Base-by-base conservation (phyloP, 2,329 filamentous ascomycete genomes). In the Thelonectria olida region DNA sequence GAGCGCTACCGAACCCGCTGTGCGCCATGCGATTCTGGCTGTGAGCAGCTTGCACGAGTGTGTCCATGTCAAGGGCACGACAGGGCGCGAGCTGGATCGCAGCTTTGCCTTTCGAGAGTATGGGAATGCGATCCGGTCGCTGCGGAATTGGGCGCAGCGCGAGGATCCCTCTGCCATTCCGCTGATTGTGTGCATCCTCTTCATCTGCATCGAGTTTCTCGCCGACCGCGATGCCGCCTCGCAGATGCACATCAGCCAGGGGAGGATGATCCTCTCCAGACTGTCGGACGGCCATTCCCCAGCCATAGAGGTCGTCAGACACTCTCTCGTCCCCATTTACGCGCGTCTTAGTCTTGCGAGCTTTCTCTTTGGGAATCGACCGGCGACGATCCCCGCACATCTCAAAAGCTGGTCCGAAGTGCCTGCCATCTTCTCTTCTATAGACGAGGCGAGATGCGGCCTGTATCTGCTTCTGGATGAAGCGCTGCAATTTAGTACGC, bases 141-240 rank as follows among this genome's bases (percentile, higher is more conserved):
- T 85, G 23, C 65, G 79, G 36, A 77, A 80, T 22, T 77, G 77
- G 60, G 67, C 74, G 2, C 61, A 67, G 45, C 65, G 73, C 15
- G 64, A 75, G 70, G 68, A 75, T 62, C 15, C 67, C 1, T 67
- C 72, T 7, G 68, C 71, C 1, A 66, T 78, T 0, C 75, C 75
- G 1, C 66, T 85, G 15, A 72, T 84, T 3, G 80, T 80, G 6
- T 85, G 82, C 62, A 69, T 84, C 1, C 72, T 86, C 20, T 84
- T 86, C 62, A 81, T 83, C 22, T 84, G 83, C 65, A 80, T 86
- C 49, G 85, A 86, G 70, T 84, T 84, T 65, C 75, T 87, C 60
- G 82, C 82, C 31, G 81, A 82, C 36, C 81, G 85, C 58, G 79
- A 81, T 42, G 69, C 72, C 5, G 78, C 79, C 9, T 81, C 83